Evolutionary conservation across 345 rosid genomes (phyloP), one percentile per base, ranked within the genome.

Genomic region (Populus euphratica): DNA sequence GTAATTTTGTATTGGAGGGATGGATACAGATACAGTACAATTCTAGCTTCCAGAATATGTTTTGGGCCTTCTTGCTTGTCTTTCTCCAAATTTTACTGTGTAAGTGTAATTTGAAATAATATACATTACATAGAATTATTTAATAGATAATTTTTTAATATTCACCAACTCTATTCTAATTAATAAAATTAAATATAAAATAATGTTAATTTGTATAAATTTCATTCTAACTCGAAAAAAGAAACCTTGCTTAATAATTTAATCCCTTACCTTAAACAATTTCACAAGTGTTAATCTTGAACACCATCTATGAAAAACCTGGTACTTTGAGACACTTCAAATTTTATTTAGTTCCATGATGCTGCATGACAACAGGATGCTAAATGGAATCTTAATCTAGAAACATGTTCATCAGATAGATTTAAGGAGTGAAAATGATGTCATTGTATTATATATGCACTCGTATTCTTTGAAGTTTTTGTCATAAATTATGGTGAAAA

Each of bases 351-450:
- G 69, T 23, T 25, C 6, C 38, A 36, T 54, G 63, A 43, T 50
- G 16, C 13, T 25, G n/a, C 13, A 27, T 63, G 13, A 43, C 47
- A 70, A 49, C 33, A 76, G 67, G 73, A 76, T 68, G 79, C 73
- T 54, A 16, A 35, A n/a, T 23, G 78, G 17, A 35, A 68, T 36
- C 44, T 52, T 16, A n/a, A n/a, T n/a, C n/a, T n/a, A n/a, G n/a
- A n/a, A n/a, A n/a, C n/a, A n/a, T n/a, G n/a, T n/a, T n/a, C n/a
- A n/a, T n/a, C n/a, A n/a, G n/a, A n/a, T n/a, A n/a, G n/a, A n/a
- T n/a, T n/a, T n/a, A 23, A n/a, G 70, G 11, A 36, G 27, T 39
- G 72, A 68, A 68, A 76, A 52, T 41, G 73, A 76, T 69, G 61
- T 47, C 1, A 6, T 74, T 41, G 68, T 36, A 73, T 50, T 29